These are phyloP conservation scores for Beauveria bassiana DNA, from an alignment of 2,329 filamentous ascomycete species.

Conservation along the genomic window DNA sequence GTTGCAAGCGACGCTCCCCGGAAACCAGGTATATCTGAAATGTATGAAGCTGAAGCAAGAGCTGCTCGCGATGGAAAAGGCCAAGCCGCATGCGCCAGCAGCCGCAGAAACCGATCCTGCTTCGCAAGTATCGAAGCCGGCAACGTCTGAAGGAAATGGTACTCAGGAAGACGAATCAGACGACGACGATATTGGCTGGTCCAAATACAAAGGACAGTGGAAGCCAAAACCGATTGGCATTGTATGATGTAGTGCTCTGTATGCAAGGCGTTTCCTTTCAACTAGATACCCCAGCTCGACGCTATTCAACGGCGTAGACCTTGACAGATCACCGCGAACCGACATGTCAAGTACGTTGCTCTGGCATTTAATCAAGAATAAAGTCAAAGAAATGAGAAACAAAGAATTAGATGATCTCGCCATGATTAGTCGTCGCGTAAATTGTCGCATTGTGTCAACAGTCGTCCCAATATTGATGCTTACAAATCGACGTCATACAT, in stretches of 20 bases:
- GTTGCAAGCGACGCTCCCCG: conserved; percentile 31
- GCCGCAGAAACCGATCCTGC: conserved; percentile 11
- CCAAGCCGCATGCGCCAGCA: background rate
- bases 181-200: conserved; percentile 34
- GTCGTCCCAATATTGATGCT: background rate
- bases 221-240: conserved; percentile 51
- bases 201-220: conserved; percentile 44
- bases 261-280: background rate
- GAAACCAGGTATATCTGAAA: conserved; percentile 36
- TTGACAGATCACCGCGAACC: too few species aligned
- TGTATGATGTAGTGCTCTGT: conserved; percentile 26
- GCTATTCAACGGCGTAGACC: background rate
- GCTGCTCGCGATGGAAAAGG: conserved; percentile 26
- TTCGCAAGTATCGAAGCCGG: background rate
- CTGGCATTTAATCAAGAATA: background rate
- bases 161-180: conserved; percentile 9
- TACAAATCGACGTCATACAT: conserved; percentile 11
- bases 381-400: background rate
- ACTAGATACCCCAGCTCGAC: conserved; percentile 3
- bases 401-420: background rate
- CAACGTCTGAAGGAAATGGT: conserved; percentile 13
- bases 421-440: background rate
- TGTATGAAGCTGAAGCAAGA: conserved; percentile 36
- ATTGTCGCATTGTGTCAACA: background rate
- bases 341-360: background rate